Evolutionary conservation across 306 rosid genomes (phyloP), one percentile per base, ranked within the genome.

Genomic region (Acacia crassicarpa): DNA sequence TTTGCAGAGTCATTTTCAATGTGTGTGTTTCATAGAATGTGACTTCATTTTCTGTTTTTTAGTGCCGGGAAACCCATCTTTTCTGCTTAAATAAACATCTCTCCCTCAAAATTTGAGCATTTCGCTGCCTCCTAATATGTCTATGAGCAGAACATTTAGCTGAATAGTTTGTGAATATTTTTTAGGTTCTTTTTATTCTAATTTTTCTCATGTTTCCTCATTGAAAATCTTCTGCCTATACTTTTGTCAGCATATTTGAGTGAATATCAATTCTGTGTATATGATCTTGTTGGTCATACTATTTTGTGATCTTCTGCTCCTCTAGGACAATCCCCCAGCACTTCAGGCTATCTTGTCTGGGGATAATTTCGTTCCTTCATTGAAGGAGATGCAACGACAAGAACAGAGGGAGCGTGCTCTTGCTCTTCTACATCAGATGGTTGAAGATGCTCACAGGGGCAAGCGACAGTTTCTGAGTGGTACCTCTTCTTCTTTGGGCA

Each of bases 321-420:
- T 87, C 83, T 85, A 95, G 99, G 99, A 93, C 63, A 91, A 84
- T 54, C 86, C 97, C 84, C 88, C 93, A 19, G 82, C 89, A 41
- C 93, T 93, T 82, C 95, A 90, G 87, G 91, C 91, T 77, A 85
- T 90, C 54, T 81, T 95, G 48, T 90, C 94, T 67, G 97, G 97
- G 80, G 98, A 95, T 79, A 83, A 78, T 53, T 79, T 83, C 68
- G 81, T 85, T 74, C 83, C 92, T 75, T 91, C 90, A 16, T 80
- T 78, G 8, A 92, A 93, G 83, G 98, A 93, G 82, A 82, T 88
- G 63, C 94, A 85, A 20, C 92, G 95, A 74, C 90, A 85, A 79
- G 98, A 94, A 81, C 99, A 93, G 86, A 91, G 95, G 88, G 99
- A 93, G 75, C 99, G 99, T 67, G 98, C 97, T 84, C 92, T 93